phyloP scores from a whole-genome alignment of 192 early-diverging fungal genomes.

The Coemansia sp. region DNA sequence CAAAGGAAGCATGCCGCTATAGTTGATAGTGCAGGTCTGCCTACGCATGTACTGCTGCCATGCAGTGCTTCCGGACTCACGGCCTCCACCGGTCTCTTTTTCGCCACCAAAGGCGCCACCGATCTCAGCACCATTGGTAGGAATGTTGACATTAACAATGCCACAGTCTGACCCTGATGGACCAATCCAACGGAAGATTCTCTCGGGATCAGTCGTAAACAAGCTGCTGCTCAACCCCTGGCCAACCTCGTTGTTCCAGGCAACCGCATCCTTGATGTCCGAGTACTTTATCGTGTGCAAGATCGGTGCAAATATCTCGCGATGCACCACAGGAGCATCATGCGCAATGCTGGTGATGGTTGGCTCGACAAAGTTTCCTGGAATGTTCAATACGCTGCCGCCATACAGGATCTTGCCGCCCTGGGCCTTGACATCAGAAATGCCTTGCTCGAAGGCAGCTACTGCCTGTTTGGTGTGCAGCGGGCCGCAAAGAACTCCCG shows the following conservation, averaged over 20 bases:
- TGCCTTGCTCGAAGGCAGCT: slow-evolving; percentile 65
- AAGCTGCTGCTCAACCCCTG: slow-evolving; percentile 85
- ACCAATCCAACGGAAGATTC: slow-evolving; percentile 92
- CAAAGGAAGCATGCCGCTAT: slow-evolving; percentile 78
- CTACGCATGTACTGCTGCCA: slow-evolving; percentile 93
- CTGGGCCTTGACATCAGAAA: slow-evolving; percentile 77
- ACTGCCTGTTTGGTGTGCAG: slow-evolving; percentile 88
- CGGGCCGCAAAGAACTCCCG: slow-evolving; percentile 85
- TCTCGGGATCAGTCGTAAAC: slow-evolving; percentile 77
- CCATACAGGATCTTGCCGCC: slow-evolving; percentile 85
- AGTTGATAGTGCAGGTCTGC: slow-evolving; percentile 84
- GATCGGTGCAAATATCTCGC: slow-evolving; percentile 95
- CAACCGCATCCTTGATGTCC: slow-evolving; percentile 80
- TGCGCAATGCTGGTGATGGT: slow-evolving; percentile 82
- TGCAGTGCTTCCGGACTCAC: slow-evolving; percentile 84
- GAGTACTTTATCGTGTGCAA: slow-evolving; percentile 79
- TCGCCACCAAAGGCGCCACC: slow-evolving; percentile 97
- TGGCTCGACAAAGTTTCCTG: slow-evolving; percentile 90
- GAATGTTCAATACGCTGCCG: slow-evolving; percentile 69
- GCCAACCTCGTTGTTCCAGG: slow-evolving; percentile 81
- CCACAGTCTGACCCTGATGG: slow-evolving; percentile 89
- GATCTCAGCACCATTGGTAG: slow-evolving; percentile 96
- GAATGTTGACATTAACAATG: slow-evolving; percentile 93
- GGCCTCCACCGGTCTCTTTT: slow-evolving; percentile 95
- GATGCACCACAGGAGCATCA: slow-evolving; percentile 76